A percentile compares a stretch with the other conserved stretches of the same genome.
These are phyloP conservation scores for Lotus japonicus DNA, from an alignment of 306 rosid genomes.

Conservation along the genomic window DNA sequence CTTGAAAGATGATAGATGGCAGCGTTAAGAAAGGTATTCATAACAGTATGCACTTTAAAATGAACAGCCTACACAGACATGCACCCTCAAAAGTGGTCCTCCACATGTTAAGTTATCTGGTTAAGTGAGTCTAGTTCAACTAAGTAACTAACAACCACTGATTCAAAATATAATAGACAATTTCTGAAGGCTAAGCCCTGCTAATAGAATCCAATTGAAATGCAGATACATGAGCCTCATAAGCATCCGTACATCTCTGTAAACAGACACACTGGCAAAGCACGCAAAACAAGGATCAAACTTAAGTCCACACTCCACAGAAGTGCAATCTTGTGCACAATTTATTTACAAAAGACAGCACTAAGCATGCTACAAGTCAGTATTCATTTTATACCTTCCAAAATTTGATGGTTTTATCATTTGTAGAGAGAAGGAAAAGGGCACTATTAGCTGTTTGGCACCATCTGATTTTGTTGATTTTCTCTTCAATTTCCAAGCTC, in stretches of 20 bases:
- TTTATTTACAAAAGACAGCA: background rate
- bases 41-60: background rate
- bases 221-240: background rate
- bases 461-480: conserved; percentile 99
- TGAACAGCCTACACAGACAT: conserved; percentile 1
- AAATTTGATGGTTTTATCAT: conserved; percentile 92
- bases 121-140: conserved; percentile 3
- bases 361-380: background rate
- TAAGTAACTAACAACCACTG: background rate
- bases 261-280: background rate
- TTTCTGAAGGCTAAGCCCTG: conserved; percentile 7
- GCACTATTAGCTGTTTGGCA: conserved; percentile 95
- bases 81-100: conserved; percentile 1
- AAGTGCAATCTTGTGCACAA: conserved; percentile 15
- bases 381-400: conserved; percentile 75
- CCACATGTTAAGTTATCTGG: conserved; percentile 10
- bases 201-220: conserved; percentile 4
- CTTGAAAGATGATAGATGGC: conserved; percentile 15
- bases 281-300: conserved; percentile 15
- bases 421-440: conserved; percentile 86
- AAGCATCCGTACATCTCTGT: background rate
- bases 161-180: background rate
- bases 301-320: background rate
- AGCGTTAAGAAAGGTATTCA: background rate
- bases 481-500: conserved; percentile 99